These are phyloP conservation scores for Fraxinus paxiana DNA, from an alignment of 305 asterid species.

Conservation along the genomic window DNA sequence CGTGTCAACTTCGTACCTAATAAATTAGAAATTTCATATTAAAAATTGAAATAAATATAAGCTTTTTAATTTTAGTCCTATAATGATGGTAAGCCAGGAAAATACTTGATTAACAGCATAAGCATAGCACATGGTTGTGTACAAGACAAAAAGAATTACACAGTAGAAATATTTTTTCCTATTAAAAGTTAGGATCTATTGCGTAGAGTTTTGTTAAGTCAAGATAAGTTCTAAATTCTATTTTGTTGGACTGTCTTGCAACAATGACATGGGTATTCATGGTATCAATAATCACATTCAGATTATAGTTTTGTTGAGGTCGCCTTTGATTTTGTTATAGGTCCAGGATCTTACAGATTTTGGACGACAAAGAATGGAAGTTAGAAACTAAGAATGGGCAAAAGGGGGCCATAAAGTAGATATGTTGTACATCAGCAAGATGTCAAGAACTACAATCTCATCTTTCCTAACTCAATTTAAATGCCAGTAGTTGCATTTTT, in stretches of 20 bases:
- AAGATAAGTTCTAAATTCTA: neutral
- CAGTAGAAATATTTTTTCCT: neutral
- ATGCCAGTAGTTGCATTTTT: neutral
- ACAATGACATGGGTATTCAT: neutral
- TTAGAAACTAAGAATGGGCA: neutral
- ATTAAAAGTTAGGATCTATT: neutral
- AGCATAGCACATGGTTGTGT: neutral
- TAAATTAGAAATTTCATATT: slow-evolving; percentile 15
- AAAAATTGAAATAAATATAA: slow-evolving; percentile 10
- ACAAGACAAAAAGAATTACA: neutral
- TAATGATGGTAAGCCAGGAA: neutral
- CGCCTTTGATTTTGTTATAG: neutral
- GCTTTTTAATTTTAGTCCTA: neutral
- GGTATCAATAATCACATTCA: neutral
- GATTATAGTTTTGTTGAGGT: neutral
- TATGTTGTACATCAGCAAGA: neutral
- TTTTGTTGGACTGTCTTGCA: neutral
- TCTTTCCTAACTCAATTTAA: neutral
- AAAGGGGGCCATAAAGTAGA: neutral
- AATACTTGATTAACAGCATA: neutral
- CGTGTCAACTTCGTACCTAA: slow-evolving; percentile 87
- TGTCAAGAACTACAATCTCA: neutral
- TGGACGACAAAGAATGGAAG: neutral
- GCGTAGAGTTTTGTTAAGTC: neutral
- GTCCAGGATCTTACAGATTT: neutral